Percentiles rank a stretch among this genome's conserved stretches.
Conservation (phyloP, 768 basidiomycete genomes). For the Thelephora ganbajun region DNA sequence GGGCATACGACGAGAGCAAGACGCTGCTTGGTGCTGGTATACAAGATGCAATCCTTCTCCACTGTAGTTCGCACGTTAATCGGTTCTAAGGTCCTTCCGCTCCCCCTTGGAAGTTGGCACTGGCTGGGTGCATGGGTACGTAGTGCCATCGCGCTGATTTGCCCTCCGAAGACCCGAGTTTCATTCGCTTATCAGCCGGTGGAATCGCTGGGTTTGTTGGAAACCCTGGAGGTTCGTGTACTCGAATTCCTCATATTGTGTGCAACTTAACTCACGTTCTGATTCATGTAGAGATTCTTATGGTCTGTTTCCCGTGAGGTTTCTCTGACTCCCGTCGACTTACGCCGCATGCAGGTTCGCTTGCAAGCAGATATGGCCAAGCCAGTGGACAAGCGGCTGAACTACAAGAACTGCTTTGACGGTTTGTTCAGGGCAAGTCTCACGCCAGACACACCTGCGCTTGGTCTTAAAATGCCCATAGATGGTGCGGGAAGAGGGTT, state of each 20-base stretch:
- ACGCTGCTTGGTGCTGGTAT: slow-evolving; percentile 55
- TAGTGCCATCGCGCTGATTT: slow-evolving; percentile 5
- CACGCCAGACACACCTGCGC: slow-evolving; percentile 1
- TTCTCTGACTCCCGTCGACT: neutral
- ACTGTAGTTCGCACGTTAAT: neutral
- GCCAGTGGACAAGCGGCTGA: slow-evolving; percentile 74
- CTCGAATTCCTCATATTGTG: neutral
- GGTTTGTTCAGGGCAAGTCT: slow-evolving; percentile 67
- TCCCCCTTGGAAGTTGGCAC: slow-evolving; percentile 68
- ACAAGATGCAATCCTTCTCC: slow-evolving; percentile 5
- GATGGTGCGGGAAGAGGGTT: slow-evolving; percentile 85
- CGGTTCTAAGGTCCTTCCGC: slow-evolving; percentile 36
- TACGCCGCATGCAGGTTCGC: slow-evolving; percentile 35
- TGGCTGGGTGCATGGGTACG: slow-evolving; percentile 79
- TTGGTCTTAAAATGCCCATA: slow-evolving; percentile 13
- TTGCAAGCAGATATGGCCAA: slow-evolving; percentile 88
- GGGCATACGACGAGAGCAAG: slow-evolving; percentile 88
- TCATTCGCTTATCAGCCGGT: slow-evolving; percentile 37
- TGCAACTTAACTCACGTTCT: slow-evolving; percentile 1
- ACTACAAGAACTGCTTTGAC: slow-evolving; percentile 84
- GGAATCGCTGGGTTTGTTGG: slow-evolving; percentile 80
- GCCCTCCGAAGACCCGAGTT: too few relatives aligned
- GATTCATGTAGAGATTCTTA: slow-evolving; percentile 14
- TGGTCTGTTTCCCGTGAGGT: slow-evolving; percentile 7
- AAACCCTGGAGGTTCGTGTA: slow-evolving; percentile 60